Evolutionary conservation across 83 land plant species (phyloP), one percentile per base, ranked within the genome.

Genomic region (Picea mariana): DNA sequence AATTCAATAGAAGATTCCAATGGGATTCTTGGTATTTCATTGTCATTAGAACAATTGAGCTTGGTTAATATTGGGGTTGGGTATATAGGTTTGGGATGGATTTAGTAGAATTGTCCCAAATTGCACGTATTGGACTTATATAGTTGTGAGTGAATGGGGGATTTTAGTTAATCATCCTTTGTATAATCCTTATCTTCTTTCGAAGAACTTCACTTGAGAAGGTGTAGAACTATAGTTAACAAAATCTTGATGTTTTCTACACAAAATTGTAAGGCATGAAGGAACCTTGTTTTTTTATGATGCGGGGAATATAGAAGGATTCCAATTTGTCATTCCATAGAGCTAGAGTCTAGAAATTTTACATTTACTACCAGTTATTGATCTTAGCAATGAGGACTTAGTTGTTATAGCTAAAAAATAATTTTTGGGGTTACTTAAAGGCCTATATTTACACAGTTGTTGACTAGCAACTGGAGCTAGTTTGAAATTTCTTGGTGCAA

Each of bases 381-480:
- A 92, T 87, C 84, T 95, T 15, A 69, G 84, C 79, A 85, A 88
- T 78, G 88, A 81, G 17, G 93, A 91, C 62, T 87, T 92, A 42
- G n/a, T 61, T 81, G 83, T 17, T 24, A 15, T n/a, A n/a, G n/a
- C n/a, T n/a, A n/a, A n/a, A n/a, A n/a, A n/a, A n/a, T n/a, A n/a
- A n/a, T n/a, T n/a, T n/a, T n/a, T n/a, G n/a, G n/a, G n/a, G 6
- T 79, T 13, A 1, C 65, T 66, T 21, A 69, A 5, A 34, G 81
- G 59, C 79, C 79, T 82, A 65, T 59, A 90, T 44, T 83, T 95
- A 27, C 89, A 91, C 23, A 95, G 95, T 68, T 95, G 97, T 69
- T 92, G 91, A 79, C 85, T 95, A 71, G 89, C 90, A 21, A 91
- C 90, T 18, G 95, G 97, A 20, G 87, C 84, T 1, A 92, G 92